Evolutionary conservation across 2,329 filamentous ascomycete species (phyloP), one percentile per base, ranked within the genome.

Genomic region (Chaetomium strumarium): DNA sequence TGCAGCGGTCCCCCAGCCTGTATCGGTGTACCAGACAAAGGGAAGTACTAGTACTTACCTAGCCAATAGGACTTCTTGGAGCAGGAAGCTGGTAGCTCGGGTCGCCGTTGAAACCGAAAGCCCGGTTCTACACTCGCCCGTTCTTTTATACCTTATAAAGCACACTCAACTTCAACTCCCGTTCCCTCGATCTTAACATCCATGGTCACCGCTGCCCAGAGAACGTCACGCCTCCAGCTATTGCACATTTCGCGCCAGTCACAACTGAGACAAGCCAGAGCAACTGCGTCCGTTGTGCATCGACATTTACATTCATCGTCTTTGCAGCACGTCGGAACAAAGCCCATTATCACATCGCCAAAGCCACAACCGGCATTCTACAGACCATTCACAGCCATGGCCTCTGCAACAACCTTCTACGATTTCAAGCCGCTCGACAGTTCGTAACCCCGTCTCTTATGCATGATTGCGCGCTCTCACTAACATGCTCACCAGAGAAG

Each of bases 361-460:
- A 45, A 36, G 14, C 30, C 19, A 24, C 45, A 16, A 9, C 19
- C 34, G 16, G 16, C n/a, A 5, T 29, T 37, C 51, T 43, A 38
- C 33, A 55, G 49, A 53, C 45, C 46, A 14, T 60, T 61, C 52
- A 58, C 59, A 65, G 68, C 64, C 60, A 88, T 88, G 85, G 73
- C 84, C 29, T 84, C 84, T 51, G 84, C 83, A 62, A 84, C 84
- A 17, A 75, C 68, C 51, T 89, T 95, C 70, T 93, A 86, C 77
- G 86, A 91, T 68, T 95, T 95, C 73, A 88, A 85, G 75, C 84
- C 88, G 60, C 80, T 86, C 62, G 84, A 92, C 72, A 90, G 86
- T 90, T 76, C 58, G 84, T 79, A 45, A 12, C 19, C 36, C 6
- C 45, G 17, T 31, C 46, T 38, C n/a, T 13, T 6, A 34, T 1